Evolutionary conservation across 73 alveolate genomes (phyloP), one percentile per base, ranked within the genome.

Genomic region (Paramecium primaurelia): DNA sequence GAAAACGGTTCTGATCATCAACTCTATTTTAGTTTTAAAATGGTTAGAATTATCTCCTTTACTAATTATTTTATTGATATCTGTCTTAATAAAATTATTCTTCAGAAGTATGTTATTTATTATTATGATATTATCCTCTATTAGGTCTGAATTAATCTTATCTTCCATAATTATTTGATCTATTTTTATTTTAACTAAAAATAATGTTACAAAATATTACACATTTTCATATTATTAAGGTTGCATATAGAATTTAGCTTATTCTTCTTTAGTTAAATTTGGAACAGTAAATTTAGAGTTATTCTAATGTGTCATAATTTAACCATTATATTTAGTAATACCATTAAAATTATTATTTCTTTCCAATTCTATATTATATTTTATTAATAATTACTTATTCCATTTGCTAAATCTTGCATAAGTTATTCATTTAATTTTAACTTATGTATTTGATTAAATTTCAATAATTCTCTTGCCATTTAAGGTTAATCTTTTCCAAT

Each of bases 401-500:
- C 69, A 54, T 54, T 54, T 5, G 69, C 36, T 5, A 54, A 18
- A 6, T 54, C 69, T 18, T 54, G 5, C 69, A 54, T 18, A 4
- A 8, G 6, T 54, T 16, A 18, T 16, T 6, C 14, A 18, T 54
- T 34, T 16, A 16, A 54, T 54, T 54, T 54, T 3, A 54, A 6
- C 9, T 54, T 7, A 54, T 54, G 32, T 54, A 54, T 18, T 18
- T 3, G 3, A 54, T 54, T 22, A 54, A 64, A 34, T 32, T 64
- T 64, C 6, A 64, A 32, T 64, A 64, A 28, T 32, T 64, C 84
- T 32, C 12, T 64, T 64, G 84, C 84, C 84, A 64, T 64, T 95
- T 45, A 85, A 58, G 34, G 96, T 88, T 36, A 92, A 92, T 80
- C 91, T 45, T 47, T 49, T 3, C 30, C 91, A n/a, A 25, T 8